Percentiles rank a stretch among this genome's conserved stretches.
These are phyloP conservation scores for Senecio squalidus DNA, from an alignment of 140 eudicot genomes.

Conservation along the genomic window DNA sequence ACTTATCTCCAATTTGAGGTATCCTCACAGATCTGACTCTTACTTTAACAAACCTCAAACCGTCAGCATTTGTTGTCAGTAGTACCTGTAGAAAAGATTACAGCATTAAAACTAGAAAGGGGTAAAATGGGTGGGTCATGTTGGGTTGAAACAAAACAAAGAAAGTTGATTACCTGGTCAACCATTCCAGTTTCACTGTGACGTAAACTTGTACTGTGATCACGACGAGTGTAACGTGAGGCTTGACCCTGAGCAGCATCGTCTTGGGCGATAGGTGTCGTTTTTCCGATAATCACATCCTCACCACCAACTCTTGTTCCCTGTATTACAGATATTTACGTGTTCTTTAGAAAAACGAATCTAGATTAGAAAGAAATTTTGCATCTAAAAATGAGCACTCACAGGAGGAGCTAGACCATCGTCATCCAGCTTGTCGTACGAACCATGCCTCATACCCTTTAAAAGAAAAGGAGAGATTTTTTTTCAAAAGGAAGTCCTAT, in stretches of 20 bases:
- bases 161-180: conserved; percentile 53
- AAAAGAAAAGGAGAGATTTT: neutral
- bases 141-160: neutral
- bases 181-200: conserved; percentile 98
- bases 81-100: conserved; percentile 34
- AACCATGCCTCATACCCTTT: conserved; percentile 98
- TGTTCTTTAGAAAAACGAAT: neutral
- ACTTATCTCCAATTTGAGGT: conserved; percentile 95
- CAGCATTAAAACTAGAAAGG: neutral
- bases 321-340: conserved; percentile 6
- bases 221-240: conserved; percentile 72
- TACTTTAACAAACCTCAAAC: conserved; percentile 88
- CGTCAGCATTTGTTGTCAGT: conserved; percentile 92
- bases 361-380: neutral
- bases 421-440: conserved; percentile 90
- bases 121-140: neutral
- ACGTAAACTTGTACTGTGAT: conserved; percentile 91
- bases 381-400: conserved; percentile 23
- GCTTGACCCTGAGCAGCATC: conserved; percentile 86
- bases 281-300: conserved; percentile 94
- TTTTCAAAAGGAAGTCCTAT: no score
- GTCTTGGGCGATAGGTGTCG: conserved; percentile 80
- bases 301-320: conserved; percentile 96
- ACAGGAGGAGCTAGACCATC: conserved; percentile 99
- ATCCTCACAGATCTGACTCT: conserved; percentile 87